phyloP scores from a whole-genome alignment of 176 grass and related monocot genomes.

The Cenchrus purpureus region DNA sequence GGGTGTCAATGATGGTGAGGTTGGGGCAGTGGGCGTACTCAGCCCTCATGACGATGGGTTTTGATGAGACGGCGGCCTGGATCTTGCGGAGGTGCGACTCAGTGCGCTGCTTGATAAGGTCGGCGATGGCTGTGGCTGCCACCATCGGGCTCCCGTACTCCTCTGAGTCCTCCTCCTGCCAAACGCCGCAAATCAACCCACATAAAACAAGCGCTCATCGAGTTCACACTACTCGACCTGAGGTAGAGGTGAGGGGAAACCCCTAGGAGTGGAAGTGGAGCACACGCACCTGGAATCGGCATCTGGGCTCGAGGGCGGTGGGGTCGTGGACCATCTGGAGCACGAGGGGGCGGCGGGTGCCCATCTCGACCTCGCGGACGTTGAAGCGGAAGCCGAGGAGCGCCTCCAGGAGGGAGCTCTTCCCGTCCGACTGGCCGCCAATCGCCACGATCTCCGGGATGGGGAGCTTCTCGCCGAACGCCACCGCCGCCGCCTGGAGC shows the following conservation, averaged over 20 bases:
- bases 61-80: constrained; percentile 84
- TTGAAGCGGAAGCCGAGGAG: constrained; percentile 98
- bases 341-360: constrained; percentile 88
- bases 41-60: constrained; percentile 96
- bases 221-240: constrained; percentile 23
- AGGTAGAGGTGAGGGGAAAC: background rate
- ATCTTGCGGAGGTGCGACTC: constrained; percentile 75
- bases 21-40: constrained; percentile 99
- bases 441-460: constrained; percentile 96
- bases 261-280: constrained; percentile 8
- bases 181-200: constrained; percentile 15
- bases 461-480: constrained; percentile 93
- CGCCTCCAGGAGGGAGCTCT: constrained; percentile 92
- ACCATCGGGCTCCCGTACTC: constrained; percentile 87
- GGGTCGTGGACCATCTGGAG: constrained; percentile 98
- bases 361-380: constrained; percentile 98
- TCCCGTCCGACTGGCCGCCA: constrained; percentile 88
- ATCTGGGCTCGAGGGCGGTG: constrained; percentile 83
- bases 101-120: constrained; percentile 88
- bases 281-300: constrained; percentile 82
- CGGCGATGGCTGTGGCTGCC: constrained; percentile 70
- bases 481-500: constrained; percentile 86
- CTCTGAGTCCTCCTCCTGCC: constrained; percentile 97
- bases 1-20: constrained; percentile 98
- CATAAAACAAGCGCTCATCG: constrained; percentile 33